Percentiles rank a stretch among this genome's conserved stretches.
Conservation (phyloP, 1,284 basidiomycete species). For the Puccinia coronata region DNA sequence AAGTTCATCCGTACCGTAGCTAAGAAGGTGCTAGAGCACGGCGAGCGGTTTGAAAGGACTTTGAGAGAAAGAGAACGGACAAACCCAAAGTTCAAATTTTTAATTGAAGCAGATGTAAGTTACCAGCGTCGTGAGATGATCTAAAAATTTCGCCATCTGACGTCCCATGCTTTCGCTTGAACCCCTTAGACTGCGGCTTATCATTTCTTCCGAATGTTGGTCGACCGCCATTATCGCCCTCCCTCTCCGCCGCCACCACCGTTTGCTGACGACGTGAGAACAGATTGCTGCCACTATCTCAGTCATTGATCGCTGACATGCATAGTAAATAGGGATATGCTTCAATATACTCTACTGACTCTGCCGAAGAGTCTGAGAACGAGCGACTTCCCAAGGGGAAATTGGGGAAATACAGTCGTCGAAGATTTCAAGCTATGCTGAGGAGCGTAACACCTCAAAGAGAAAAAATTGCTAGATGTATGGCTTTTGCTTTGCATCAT, state of each 20-base stretch:
- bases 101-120: constrained; percentile 70
- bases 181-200: constrained; percentile 71
- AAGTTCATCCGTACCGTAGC: constrained; percentile 82
- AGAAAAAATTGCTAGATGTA: constrained; percentile 87
- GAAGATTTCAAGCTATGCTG: constrained; percentile 84
- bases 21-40: constrained; percentile 77
- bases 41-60: constrained; percentile 72
- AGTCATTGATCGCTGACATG: background rate
- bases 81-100: constrained; percentile 80
- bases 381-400: constrained; percentile 71
- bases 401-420: constrained; percentile 74
- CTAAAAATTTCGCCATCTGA: constrained; percentile 16
- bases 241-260: constrained; percentile 64
- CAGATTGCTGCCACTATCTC: background rate
- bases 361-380: constrained; percentile 86
- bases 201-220: constrained; percentile 74
- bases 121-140: constrained; percentile 4
- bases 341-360: constrained; percentile 89
- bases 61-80: constrained; percentile 73
- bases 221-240: constrained; percentile 67
- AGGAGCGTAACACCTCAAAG: constrained; percentile 79
- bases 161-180: constrained; percentile 23
- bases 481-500: constrained; percentile 92
- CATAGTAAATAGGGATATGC: constrained; percentile 71
- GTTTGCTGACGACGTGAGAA: constrained; percentile 79